Evolutionary conservation across 495 filamentous ascomycete genomes (phyloP), one percentile per base, ranked within the genome.

Genomic region (Talaromyces trachyspermus): DNA sequence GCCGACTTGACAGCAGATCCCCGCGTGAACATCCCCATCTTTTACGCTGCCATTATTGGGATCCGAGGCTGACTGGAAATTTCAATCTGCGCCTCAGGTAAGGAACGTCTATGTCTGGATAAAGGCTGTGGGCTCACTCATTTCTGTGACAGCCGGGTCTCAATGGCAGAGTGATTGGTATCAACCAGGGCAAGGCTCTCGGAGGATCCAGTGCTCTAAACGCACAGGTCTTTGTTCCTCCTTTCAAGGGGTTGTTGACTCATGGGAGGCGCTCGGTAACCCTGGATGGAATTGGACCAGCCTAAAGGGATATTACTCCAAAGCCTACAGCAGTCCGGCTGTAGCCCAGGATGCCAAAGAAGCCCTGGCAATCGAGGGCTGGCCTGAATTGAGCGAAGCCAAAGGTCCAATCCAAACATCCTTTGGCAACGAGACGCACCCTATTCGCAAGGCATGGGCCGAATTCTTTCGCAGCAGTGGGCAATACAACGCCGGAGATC

Each of bases 181-280:
- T n/a, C n/a, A n/a, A n/a, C n/a, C n/a, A n/a, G 2, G 66, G 64
- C 9, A 67, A 71, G 38, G 62, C 49, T 14, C 58, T 73, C 5
- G 55, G 58, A 1, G 68, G 69, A 30, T 6, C 12, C 27, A 30
- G 27, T 30, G 6, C 6, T 12, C 27, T 6, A 30, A 6, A 12
- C 27, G 12, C 7, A 12, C 12, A 30, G 7, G 27, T 30, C 6
- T 30, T 30, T 30, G 6, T 12, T 30, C 27, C 6, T 6, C 6
- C 27, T 12, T 30, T 30, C 12, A 30, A 30, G 27, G 12, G 27
- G 12, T 6, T 12, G 6, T 6, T 30, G 27, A 30, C 27, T 6
- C 6, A 30, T 30, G 27, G 27, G 27, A 6, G 12, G 27, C 6
- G 12, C 27, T 30, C 7, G 27, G 12, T 30, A 12, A 30, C 27